phyloP scores from a whole-genome alignment of 495 filamentous ascomycete species.

The Neurospora sp. region DNA sequence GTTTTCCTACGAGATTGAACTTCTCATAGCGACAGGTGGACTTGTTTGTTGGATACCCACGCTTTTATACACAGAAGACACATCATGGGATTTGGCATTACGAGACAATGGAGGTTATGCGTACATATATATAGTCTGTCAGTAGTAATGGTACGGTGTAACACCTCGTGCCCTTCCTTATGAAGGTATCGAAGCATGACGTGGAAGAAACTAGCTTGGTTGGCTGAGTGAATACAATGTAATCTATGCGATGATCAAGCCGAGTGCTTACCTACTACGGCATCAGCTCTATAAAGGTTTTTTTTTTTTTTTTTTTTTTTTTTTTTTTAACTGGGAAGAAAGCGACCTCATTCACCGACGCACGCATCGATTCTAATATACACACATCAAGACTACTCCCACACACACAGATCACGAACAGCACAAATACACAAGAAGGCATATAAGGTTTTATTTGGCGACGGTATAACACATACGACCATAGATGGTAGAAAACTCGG shows the following conservation, averaged over 20 bases:
- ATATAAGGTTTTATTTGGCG: neutral
- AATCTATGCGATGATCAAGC: neutral
- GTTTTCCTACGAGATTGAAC: neutral
- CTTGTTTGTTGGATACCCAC: neutral
- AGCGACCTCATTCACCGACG: too few species aligned
- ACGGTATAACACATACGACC: slow-evolving; percentile 28
- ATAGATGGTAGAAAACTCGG: slow-evolving; percentile 35
- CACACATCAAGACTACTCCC: neutral
- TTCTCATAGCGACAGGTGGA: neutral
- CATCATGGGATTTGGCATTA: neutral
- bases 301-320: neutral
- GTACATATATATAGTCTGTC: neutral
- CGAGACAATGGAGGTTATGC: neutral
- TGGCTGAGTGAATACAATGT: neutral
- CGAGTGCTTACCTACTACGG: neutral
- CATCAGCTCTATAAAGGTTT: neutral
- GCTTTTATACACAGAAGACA: neutral
- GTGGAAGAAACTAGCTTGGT: neutral
- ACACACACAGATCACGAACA: neutral
- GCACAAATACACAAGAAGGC: neutral
- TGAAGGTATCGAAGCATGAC: neutral
- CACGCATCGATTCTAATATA: neutral
- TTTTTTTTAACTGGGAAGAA: neutral
- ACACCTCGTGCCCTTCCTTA: neutral
- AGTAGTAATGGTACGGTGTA: neutral